A percentile compares a stretch with the other conserved stretches of the same genome.
phyloP scores from a whole-genome alignment of 805 yeast genomes.

The Saturnispora galanensis region DNA sequence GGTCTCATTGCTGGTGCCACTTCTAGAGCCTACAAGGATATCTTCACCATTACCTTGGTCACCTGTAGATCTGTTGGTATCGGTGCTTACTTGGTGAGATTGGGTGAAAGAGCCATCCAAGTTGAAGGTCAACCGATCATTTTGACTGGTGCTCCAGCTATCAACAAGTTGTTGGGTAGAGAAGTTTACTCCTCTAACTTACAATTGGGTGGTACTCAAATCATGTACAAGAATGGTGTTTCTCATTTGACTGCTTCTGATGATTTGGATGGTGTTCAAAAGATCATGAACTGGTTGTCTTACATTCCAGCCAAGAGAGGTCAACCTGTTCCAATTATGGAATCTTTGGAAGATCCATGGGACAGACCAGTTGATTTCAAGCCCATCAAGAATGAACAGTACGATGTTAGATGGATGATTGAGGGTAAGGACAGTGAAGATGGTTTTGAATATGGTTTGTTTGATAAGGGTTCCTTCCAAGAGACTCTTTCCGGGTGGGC shows the following conservation, averaged over 20 bases:
- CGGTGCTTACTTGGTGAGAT: constrained; percentile 96
- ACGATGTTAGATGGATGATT: constrained; percentile 93
- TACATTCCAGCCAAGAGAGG: constrained; percentile 88
- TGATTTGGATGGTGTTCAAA: constrained; percentile 91
- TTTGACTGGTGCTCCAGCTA: constrained; percentile 98
- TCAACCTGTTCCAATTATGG: constrained; percentile 83
- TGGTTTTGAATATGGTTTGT: constrained; percentile 81
- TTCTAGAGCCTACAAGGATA: constrained; percentile 93
- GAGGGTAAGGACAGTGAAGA: constrained; percentile 65
- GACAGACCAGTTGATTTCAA: constrained; percentile 81
- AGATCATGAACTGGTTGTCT: constrained; percentile 92
- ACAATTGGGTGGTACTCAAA: constrained; percentile 98
- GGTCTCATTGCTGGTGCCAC: constrained; percentile 99
- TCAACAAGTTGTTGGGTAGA: constrained; percentile 91
- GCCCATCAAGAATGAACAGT: constrained; percentile 64
- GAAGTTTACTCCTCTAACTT: constrained; percentile 95
- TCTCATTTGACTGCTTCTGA: constrained; percentile 95
- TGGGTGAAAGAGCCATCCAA: constrained; percentile 98
- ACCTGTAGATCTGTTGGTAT: constrained; percentile 99
- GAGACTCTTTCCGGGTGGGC: constrained; percentile 99
- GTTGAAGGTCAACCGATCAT: constrained; percentile 98
- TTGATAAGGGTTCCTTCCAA: constrained; percentile 87
- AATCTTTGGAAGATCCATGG: constrained; percentile 71
- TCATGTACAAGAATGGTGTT: constrained; percentile 97
- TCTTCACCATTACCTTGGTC: constrained; percentile 93